Conservation (phyloP, 2,329 filamentous ascomycete genomes). For the Cytospora piceae region DNA sequence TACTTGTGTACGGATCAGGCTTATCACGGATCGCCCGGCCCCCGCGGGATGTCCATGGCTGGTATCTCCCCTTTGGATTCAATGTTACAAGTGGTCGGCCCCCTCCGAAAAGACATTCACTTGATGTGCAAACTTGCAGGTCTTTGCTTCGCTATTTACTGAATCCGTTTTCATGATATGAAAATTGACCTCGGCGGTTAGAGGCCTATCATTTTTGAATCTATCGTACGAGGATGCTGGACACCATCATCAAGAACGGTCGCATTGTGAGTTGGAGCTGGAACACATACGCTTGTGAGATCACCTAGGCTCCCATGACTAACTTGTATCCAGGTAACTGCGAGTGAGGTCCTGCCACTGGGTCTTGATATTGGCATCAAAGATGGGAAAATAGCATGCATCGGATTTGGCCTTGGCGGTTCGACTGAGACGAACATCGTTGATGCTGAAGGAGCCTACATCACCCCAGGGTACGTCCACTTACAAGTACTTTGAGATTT, state of each 20-base stretch:
- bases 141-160: neutral
- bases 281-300: neutral
- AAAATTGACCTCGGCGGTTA: neutral
- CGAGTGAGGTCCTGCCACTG: slow-evolving; percentile 47
- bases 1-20: neutral
- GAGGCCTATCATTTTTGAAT: slow-evolving; percentile 6
- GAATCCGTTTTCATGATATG: too few relatives aligned
- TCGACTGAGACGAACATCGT: slow-evolving; percentile 42
- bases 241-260: slow-evolving; percentile 35
- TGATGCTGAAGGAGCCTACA: slow-evolving; percentile 49
- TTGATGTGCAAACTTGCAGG: neutral
- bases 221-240: slow-evolving; percentile 27
- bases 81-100: neutral
- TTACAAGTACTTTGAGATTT: rapidly evolving
- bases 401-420: slow-evolving; percentile 45
- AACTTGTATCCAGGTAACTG: slow-evolving; percentile 45
- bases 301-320: neutral
- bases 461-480: slow-evolving; percentile 42
- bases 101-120: neutral
- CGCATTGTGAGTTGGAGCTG: slow-evolving; percentile 32
- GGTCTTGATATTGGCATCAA: slow-evolving; percentile 52
- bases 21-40: neutral
- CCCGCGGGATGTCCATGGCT: too few relatives aligned
- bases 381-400: slow-evolving; percentile 48
- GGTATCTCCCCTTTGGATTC: neutral